phyloP scores from a whole-genome alignment of 2,329 filamentous ascomycete genomes.

The Aspergillus sp. region DNA sequence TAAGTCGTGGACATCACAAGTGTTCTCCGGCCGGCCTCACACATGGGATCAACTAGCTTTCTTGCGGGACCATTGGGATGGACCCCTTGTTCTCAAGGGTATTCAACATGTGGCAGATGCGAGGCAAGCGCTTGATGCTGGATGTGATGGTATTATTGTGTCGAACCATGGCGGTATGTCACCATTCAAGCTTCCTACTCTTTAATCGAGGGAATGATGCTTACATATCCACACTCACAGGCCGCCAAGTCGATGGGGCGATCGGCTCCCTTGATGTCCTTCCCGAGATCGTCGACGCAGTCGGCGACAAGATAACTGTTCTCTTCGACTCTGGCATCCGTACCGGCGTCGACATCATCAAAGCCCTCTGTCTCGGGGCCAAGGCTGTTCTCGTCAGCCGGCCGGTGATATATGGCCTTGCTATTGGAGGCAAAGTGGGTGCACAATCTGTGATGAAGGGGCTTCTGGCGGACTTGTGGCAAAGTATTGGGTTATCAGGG shows the following conservation, averaged over 20 bases:
- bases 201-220: not conserved
- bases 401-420: constrained; percentile 54
- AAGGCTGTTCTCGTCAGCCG: constrained; percentile 53
- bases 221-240: constrained; percentile 10
- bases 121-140: constrained; percentile 36
- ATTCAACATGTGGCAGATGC: constrained; percentile 48
- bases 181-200: not conserved
- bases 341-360: constrained; percentile 45
- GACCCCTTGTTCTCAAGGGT: constrained; percentile 58
- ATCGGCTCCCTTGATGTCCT: constrained; percentile 49
- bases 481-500: constrained; percentile 51
- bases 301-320: constrained; percentile 42
- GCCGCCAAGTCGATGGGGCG: constrained; percentile 46
- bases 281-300: constrained; percentile 55
- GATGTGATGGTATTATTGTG: constrained; percentile 46
- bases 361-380: constrained; percentile 50
- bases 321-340: constrained; percentile 49
- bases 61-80: constrained; percentile 55
- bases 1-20: constrained; percentile 46
- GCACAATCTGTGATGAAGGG: constrained; percentile 47
- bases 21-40: constrained; percentile 49
- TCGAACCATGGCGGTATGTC: constrained; percentile 46
- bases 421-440: constrained; percentile 49
- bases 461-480: constrained; percentile 49
- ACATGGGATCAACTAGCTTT: constrained; percentile 57